These are phyloP conservation scores for Erysimum cheiranthoides DNA, from an alignment of 345 rosid genomes.

Conservation along the genomic window DNA sequence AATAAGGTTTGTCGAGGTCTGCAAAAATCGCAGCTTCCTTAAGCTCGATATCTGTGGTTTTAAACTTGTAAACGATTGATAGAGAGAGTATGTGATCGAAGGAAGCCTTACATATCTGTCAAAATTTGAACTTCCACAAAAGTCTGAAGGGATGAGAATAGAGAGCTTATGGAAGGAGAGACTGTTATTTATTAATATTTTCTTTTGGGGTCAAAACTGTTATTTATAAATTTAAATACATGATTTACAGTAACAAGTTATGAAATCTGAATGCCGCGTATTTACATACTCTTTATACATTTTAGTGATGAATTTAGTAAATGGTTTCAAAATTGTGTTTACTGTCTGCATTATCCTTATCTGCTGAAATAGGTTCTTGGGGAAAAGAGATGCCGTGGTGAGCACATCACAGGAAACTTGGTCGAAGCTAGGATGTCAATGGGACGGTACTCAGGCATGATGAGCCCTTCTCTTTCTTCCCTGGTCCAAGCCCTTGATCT, in stretches of 20 bases:
- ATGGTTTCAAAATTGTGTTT: conserved; percentile 22
- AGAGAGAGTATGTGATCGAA: conserved; percentile 5
- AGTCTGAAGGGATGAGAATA: not conserved
- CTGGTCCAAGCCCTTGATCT: conserved; percentile 31
- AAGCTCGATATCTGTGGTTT: not conserved
- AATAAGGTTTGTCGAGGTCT: not conserved
- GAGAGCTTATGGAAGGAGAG: conserved; percentile 21
- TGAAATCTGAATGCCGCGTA: conserved; percentile 14
- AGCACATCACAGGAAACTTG: conserved; percentile 60
- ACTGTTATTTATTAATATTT: not conserved
- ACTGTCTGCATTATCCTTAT: conserved; percentile 20
- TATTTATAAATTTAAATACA: not conserved
- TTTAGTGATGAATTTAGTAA: conserved; percentile 20
- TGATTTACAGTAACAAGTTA: conserved; percentile 14
- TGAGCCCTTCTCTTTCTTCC: conserved; percentile 60
- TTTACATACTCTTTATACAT: conserved; percentile 36
- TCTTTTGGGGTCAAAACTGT: not conserved
- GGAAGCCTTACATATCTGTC: not conserved
- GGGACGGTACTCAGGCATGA: conserved; percentile 56
- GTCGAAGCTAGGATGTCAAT: conserved; percentile 67
- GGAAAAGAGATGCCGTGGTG: conserved; percentile 75
- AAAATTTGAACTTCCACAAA: not conserved
- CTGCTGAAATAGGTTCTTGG: conserved; percentile 54
- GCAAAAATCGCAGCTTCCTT: not conserved
- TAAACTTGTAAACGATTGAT: not conserved